Evolutionary conservation across 345 rosid genomes (phyloP), one percentile per base, ranked within the genome.

Genomic region (Syzygium aqueum): DNA sequence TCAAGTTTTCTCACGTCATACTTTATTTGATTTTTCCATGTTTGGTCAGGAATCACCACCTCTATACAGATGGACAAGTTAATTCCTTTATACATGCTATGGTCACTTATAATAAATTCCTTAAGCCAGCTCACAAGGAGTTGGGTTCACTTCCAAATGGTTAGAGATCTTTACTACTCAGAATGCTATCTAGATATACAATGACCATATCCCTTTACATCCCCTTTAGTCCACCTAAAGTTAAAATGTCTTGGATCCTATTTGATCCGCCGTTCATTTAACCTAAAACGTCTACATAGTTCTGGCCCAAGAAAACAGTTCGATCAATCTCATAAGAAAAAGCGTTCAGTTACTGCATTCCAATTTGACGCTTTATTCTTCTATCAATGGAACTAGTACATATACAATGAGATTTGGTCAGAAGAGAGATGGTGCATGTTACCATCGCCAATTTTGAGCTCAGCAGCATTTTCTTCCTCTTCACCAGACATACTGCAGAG

Each of bases 401-500:
- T 23, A 57, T 57, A 23, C 10, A 23, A 77, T n/a, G 12, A 57
- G 53, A 57, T 23, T 57, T 23, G n/a, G 63, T 23, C n/a, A 25
- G 11, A 86, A 5, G 37, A 51, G 22, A 23, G 27, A 46, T 7
- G 16, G 8, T 37, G 51, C 82, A 2, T 6, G 37, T 65, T 92
- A 94, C 99, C 99, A 22, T 97, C 99, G 88, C 99, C 99, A 85
- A 97, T 97, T 93, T 97, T 97, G 94, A 97, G 99, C 91, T 97
- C 99, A 10, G 99, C 94, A 50, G 99, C 99, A 86, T 97, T 97
- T 87, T 97, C 99, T 93, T 97, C 98, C 91, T 96, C 99, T 93
- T 96, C 99, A 53, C 96, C 97, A 8, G 99, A 95, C 99, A 97
- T 96, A 37, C 89, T 84, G 67, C 88, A 33, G n/a, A 25, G 30